Evolutionary conservation across 108 stramenopile genomes (phyloP), one percentile per base, ranked within the genome.

Genomic region (Skeletonema grethae): DNA sequence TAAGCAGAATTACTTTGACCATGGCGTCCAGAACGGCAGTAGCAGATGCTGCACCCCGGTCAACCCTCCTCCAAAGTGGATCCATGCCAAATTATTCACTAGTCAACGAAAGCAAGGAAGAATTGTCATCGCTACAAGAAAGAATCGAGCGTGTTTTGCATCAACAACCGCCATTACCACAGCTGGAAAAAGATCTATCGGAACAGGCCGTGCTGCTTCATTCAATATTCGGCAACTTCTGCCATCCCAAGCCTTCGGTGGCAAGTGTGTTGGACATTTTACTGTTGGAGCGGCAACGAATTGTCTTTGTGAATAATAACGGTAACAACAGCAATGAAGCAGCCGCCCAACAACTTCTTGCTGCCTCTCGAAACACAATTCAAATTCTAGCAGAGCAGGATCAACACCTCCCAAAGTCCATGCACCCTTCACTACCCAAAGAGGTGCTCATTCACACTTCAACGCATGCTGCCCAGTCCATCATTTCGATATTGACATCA

Each of bases 141-240:
- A 1, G 53, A 28, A 64, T 55, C 39, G n/a, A 50, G 31, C 48
- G 43, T 1, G 25, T 28, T 7, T 5, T 53, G 7, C 50, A 50
- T 50, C 18, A 50, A 50, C 18, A 18, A 20, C 48, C 0, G 48
- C 20, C n/a, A n/a, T n/a, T n/a, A n/a, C 25, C 18, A 53, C 16
- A 28, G 25, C 25, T 28, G 1, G 50, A 24, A 16, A 9, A 53
- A 8, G 50, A 53, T 22, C 0, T 28, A 2, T 65, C 48, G 15
- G 34, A 65, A 55, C 32, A 71, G 24, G 59, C 56, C 7, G 36
- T 70, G n/a, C 69, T 83, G 30, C 76, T 88, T 6, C 73, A 86
- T 59, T 74, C 80, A 1, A n/a, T 86, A 10, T 89, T 89, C 57
- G 58, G 41, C n/a, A 84, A 75, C 0, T 87, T 89, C 70, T 89